Evolutionary conservation across 176 grass and related monocot species (phyloP).

Genomic region (Guadua angustifolia): DNA sequence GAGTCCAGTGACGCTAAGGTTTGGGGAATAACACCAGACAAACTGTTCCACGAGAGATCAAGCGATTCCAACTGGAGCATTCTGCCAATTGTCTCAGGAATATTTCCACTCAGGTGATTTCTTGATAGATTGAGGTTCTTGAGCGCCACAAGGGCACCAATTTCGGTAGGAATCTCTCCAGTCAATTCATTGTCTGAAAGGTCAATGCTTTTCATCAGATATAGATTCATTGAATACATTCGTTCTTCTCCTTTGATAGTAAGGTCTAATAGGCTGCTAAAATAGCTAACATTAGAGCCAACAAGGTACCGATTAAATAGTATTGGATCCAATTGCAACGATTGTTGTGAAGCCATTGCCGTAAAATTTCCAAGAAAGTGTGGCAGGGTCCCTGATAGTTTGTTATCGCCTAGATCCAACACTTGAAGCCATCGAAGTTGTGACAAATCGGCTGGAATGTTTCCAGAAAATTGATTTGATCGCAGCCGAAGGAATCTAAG

Average conservation of each 20-base stretch:
- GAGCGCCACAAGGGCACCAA: neutral
- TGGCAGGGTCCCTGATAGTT: no score
- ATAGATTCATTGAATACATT: neutral
- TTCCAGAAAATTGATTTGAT: no score
- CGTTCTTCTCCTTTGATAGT: neutral
- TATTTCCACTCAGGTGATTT: neutral
- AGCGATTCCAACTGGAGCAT: neutral
- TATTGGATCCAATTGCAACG: neutral
- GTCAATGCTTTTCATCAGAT: neutral
- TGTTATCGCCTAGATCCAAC: no score
- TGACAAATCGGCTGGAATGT: no score
- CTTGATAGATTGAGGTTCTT: neutral
- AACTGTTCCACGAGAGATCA: neutral
- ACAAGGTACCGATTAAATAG: no score
- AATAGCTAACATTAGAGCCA: no score
- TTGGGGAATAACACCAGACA: neutral
- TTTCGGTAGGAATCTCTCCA: neutral
- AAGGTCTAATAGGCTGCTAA: neutral
- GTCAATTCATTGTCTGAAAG: neutral
- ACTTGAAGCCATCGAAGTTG: no score
- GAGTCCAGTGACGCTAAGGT: neutral
- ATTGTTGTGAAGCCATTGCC: neutral
- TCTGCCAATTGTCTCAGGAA: neutral
- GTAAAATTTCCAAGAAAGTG: no score
- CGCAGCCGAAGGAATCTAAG: neutral